phyloP scores from a whole-genome alignment of 2,329 filamentous ascomycete genomes.

The Cladosporium sp. region DNA sequence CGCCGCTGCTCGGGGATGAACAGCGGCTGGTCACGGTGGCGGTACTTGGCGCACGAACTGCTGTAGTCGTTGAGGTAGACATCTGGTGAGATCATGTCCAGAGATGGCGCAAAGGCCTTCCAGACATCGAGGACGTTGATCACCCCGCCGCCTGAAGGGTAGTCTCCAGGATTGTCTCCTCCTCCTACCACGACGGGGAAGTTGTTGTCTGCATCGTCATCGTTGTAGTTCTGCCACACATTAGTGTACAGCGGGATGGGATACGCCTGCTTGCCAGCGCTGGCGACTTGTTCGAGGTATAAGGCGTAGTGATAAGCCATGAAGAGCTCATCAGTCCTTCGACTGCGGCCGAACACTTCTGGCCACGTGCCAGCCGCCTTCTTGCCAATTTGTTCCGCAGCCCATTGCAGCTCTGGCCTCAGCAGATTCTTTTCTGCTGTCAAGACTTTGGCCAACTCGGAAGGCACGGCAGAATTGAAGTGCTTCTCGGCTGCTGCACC shows the following conservation, averaged over 20 bases:
- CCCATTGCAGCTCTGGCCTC: not conserved
- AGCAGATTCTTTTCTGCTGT: conserved; percentile 11
- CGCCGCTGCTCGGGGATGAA: conserved; percentile 53
- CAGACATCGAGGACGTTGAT: conserved; percentile 44
- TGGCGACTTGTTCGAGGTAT: conserved; percentile 40
- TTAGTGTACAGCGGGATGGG: conserved; percentile 44
- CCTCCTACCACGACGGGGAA: conserved; percentile 40
- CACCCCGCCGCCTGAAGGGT: conserved; percentile 46
- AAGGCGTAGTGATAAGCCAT: conserved; percentile 45
- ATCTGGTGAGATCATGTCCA: conserved; percentile 48
- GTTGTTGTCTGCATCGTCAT: conserved; percentile 28
- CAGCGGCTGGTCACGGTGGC: conserved; percentile 41
- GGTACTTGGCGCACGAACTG: conserved; percentile 41
- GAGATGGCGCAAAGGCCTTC: conserved; percentile 37
- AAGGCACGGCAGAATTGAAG: conserved; percentile 38
- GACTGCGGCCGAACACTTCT: conserved; percentile 37
- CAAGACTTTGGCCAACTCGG: conserved; percentile 32
- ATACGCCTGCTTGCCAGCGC: conserved; percentile 40
- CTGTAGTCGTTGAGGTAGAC: conserved; percentile 49
- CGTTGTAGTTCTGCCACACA: conserved; percentile 44
- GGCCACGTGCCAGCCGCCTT: conserved; percentile 32
- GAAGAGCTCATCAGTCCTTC: conserved; percentile 43
- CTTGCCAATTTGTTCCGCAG: conserved; percentile 5
- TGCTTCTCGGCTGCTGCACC: conserved; percentile 38
- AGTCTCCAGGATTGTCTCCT: conserved; percentile 41